Percentiles rank a stretch among this genome's conserved stretches.
Evolutionary conservation across 345 rosid species (phyloP).

Genomic region (Geranium brycei): DNA sequence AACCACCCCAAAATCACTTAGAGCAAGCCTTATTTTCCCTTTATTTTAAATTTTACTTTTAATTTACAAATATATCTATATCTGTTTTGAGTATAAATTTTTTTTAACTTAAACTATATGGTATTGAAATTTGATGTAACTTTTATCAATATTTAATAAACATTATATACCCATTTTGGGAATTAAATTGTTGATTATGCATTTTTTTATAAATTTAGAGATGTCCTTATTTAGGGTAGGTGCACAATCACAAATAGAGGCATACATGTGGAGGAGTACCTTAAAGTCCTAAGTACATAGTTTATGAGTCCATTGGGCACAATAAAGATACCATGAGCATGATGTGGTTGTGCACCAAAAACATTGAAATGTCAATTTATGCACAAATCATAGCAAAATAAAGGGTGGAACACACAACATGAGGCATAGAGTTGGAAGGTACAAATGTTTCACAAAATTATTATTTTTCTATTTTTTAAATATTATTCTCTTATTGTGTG

Average conservation of each 20-base stretch:
- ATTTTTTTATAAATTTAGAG: too few relatives aligned
- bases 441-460: neutral
- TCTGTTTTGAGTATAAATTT: too few relatives aligned
- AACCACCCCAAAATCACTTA: too few relatives aligned
- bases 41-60: too few relatives aligned
- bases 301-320: neutral
- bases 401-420: neutral
- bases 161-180: too few relatives aligned
- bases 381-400: neutral
- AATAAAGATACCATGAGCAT: neutral
- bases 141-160: too few relatives aligned
- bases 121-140: too few relatives aligned
- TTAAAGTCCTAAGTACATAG: too few relatives aligned
- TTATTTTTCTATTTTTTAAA: neutral
- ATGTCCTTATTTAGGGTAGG: neutral
- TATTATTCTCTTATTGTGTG: neutral
- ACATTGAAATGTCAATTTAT: neutral
- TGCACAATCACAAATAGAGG: neutral
- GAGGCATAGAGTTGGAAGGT: neutral
- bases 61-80: too few relatives aligned
- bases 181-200: too few relatives aligned
- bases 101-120: too few relatives aligned
- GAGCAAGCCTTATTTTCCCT: too few relatives aligned
- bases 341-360: neutral
- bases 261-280: neutral